Evolutionary conservation across 2,329 filamentous ascomycete genomes (phyloP).

Genomic region (Alternaria incomplexa): DNA sequence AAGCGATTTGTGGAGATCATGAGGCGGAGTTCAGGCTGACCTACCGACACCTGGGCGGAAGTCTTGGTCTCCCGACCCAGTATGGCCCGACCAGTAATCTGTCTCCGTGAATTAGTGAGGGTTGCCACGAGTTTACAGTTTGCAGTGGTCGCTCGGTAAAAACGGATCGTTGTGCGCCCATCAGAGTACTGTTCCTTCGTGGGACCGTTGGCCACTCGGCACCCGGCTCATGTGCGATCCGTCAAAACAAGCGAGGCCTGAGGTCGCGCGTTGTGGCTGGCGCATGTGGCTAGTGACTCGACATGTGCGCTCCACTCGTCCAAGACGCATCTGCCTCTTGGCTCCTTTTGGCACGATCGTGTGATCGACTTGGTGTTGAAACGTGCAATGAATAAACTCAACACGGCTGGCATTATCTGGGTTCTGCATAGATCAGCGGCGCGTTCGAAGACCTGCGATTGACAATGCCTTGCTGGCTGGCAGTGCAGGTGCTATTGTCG

Average conservation of each 20-base stretch:
- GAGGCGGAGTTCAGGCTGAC: constrained; percentile 18
- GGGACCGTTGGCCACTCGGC: background rate
- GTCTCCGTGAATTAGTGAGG: constrained; percentile 9
- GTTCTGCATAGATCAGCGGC: background rate
- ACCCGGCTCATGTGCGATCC: background rate
- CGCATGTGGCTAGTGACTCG: background rate
- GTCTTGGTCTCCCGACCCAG: constrained; percentile 1
- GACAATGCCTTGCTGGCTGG: background rate
- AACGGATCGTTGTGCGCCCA: background rate
- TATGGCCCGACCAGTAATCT: background rate
- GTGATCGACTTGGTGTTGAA: background rate
- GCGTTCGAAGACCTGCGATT: background rate
- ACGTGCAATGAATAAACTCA: background rate
- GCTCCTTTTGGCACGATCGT: background rate
- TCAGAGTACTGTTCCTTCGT: background rate
- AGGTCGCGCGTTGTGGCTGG: background rate
- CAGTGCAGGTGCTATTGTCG: background rate
- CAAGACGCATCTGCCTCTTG: background rate
- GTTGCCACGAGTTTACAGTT: background rate
- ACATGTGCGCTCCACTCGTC: background rate
- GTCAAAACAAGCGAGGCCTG: background rate
- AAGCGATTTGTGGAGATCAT: constrained; percentile 9
- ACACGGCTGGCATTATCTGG: background rate
- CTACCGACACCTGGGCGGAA: background rate
- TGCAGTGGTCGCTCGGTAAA: background rate